These are phyloP conservation scores for Fusarium citri DNA, from an alignment of 2,329 filamentous ascomycete genomes.

Conservation along the genomic window DNA sequence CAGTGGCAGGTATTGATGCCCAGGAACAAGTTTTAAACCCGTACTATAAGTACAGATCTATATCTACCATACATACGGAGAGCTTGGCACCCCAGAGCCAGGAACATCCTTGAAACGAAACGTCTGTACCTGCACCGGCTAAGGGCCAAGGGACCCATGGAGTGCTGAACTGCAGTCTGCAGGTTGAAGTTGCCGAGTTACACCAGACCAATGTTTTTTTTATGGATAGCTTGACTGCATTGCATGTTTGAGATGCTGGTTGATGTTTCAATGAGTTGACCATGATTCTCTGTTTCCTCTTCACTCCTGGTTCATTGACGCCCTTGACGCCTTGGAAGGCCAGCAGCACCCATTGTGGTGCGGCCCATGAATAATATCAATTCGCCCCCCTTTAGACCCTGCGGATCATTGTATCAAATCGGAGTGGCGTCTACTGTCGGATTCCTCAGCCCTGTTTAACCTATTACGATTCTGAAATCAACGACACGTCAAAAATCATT, in stretches of 20 bases:
- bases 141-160: slow-evolving; percentile 10
- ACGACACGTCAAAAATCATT: slow-evolving; percentile 32
- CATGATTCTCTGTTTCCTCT: slow-evolving; percentile 6
- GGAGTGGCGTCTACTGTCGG: slow-evolving; percentile 14
- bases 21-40: slow-evolving; percentile 2
- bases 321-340: neutral
- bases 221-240: neutral
- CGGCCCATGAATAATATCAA: slow-evolving; percentile 6
- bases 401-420: slow-evolving; percentile 24
- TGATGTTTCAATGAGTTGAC: slow-evolving; percentile 6
- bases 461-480: slow-evolving; percentile 6
- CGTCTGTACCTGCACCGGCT: slow-evolving; percentile 35
- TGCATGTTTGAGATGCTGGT: neutral
- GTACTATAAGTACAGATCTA: slow-evolving; percentile 1
- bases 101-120: slow-evolving; percentile 26
- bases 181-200: slow-evolving; percentile 6
- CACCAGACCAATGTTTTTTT: neutral
- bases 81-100: slow-evolving; percentile 20
- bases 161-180: slow-evolving; percentile 28
- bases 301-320: neutral
- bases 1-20: neutral
- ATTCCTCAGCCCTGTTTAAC: slow-evolving; percentile 26
- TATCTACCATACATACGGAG: neutral
- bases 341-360: neutral
- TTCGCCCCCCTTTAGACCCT: slow-evolving; percentile 20